Conservation (phyloP, 139 green algal genomes). For the Pseudopediastrum boryanum region DNA sequence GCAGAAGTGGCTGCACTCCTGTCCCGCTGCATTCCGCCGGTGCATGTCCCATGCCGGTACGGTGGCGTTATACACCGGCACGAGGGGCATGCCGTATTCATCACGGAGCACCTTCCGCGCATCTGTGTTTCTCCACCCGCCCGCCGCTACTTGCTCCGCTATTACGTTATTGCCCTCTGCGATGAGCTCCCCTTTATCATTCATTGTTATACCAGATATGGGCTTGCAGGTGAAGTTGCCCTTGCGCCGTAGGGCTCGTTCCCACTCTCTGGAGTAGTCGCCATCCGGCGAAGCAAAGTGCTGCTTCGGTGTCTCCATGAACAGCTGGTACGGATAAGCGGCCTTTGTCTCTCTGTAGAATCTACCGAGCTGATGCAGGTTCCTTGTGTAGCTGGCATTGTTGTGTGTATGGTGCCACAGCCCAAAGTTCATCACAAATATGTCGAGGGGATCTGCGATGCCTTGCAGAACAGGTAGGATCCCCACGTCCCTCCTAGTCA, state of each 20-base stretch:
- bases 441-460: conserved; percentile 4
- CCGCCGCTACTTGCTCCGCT: conserved; percentile 20
- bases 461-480: conserved; percentile 27
- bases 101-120: neutral
- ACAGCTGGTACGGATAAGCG: conserved; percentile 25
- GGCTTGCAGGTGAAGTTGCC: conserved; percentile 8
- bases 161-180: neutral
- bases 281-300: conserved; percentile 32
- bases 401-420: too few relatives aligned
- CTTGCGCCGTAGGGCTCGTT: too few relatives aligned
- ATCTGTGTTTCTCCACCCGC: conserved; percentile 27
- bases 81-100: conserved; percentile 10
- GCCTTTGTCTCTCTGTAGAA: neutral
- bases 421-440: conserved; percentile 37
- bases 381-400: too few relatives aligned
- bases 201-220: neutral
- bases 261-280: too few relatives aligned
- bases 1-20: conserved; percentile 41
- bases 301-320: conserved; percentile 38
- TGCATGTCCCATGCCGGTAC: conserved; percentile 23
- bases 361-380: conserved; percentile 30
- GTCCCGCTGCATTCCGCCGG: conserved; percentile 16
- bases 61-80: conserved; percentile 29
- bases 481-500: conserved; percentile 13
- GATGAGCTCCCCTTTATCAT: neutral